phyloP scores from a whole-genome alignment of 2,329 filamentous ascomycete species.

The Leptographium lundbergii region DNA sequence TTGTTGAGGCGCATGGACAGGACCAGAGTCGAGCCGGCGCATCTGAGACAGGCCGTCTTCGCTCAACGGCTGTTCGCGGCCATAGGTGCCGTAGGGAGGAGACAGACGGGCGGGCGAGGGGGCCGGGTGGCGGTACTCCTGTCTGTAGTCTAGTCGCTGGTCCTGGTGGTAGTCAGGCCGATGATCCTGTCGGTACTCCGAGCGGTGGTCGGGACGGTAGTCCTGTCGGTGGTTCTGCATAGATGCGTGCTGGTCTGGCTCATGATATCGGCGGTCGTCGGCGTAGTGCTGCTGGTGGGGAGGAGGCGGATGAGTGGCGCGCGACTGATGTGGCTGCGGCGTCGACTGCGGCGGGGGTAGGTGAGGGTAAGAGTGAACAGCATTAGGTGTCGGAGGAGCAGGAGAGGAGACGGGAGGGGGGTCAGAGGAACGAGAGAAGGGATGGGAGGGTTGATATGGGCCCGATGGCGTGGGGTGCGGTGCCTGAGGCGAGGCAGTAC shows the following conservation, averaged over 20 bases:
- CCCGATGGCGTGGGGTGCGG: conserved; percentile 21
- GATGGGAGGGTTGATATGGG: conserved; percentile 25
- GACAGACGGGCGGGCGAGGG: background rate
- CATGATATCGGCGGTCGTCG: conserved; percentile 44
- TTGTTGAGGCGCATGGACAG: background rate
- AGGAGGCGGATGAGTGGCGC: conserved; percentile 21
- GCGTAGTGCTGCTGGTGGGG: conserved; percentile 23
- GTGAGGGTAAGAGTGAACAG: background rate
- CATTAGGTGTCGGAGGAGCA: background rate
- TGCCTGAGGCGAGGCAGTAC: conserved; percentile 19
- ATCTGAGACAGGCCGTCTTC: background rate
- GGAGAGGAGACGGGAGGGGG: conserved; percentile 10
- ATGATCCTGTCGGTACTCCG: conserved; percentile 2
- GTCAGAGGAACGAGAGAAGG: conserved; percentile 26
- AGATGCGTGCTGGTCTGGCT: conserved; percentile 39
- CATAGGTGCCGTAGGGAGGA: background rate
- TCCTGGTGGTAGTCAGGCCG: background rate
- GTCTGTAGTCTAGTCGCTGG: conserved; percentile 1
- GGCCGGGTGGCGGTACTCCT: background rate
- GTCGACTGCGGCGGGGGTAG: background rate
- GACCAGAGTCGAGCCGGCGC: background rate
- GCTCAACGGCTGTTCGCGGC: background rate
- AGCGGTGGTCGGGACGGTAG: conserved; percentile 1
- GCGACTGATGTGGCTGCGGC: conserved; percentile 1
- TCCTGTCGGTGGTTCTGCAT: conserved; percentile 36